Percentiles rank a stretch among this genome's conserved stretches.
These are phyloP conservation scores for Amniculicola lignicola DNA, from an alignment of 495 filamentous ascomycete genomes.

Conservation along the genomic window DNA sequence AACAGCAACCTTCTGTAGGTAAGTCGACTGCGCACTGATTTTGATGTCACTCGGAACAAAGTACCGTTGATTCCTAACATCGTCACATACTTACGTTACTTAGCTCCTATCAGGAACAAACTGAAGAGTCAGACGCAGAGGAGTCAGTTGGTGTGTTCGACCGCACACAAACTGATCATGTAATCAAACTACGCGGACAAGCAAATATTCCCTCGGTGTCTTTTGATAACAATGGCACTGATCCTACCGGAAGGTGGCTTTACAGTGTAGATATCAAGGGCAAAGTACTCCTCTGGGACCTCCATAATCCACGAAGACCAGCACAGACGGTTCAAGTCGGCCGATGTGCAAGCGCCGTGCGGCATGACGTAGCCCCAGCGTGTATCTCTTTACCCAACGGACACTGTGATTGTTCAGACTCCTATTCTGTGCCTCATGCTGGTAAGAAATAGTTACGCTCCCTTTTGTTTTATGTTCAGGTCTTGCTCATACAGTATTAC, in stretches of 20 bases:
- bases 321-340: slow-evolving; percentile 44
- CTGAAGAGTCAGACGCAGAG: too few relatives aligned
- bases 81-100: too few relatives aligned
- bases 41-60: background rate
- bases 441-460: too few relatives aligned
- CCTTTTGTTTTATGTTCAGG: too few relatives aligned
- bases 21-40: background rate
- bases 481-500: slow-evolving; percentile 9
- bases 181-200: background rate
- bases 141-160: too few relatives aligned
- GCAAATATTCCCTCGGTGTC: slow-evolving; percentile 75
- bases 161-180: background rate
- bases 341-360: background rate
- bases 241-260: slow-evolving; percentile 65
- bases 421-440: slow-evolving; percentile 1
- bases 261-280: slow-evolving; percentile 73
- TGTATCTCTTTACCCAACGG: too few relatives aligned
- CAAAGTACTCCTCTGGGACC: slow-evolving; percentile 56
- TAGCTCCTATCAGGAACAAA: too few relatives aligned
- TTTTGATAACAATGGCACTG: slow-evolving; percentile 64
- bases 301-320: slow-evolving; percentile 46
- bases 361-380: too few relatives aligned
- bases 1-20: too few relatives aligned
- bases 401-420: too few relatives aligned
- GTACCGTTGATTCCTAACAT: background rate